Conservation (phyloP, 352 stramenopile species). For the Globisporangium radiosum region DNA sequence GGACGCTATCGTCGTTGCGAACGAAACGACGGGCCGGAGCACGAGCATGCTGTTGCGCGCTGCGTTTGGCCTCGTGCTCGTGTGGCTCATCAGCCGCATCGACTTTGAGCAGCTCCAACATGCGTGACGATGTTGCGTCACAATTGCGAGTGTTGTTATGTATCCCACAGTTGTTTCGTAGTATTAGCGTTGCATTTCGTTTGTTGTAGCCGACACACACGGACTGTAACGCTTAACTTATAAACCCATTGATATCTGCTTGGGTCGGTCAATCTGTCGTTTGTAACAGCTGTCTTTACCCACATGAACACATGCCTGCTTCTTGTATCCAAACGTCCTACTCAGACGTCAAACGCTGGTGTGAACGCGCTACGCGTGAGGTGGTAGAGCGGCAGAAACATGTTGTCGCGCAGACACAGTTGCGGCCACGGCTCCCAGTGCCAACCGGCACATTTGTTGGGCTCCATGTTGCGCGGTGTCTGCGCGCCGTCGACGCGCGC, state of each 20-base stretch:
- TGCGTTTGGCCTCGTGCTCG: slow-evolving; percentile 24
- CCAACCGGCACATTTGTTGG: slow-evolving; percentile 79
- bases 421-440: slow-evolving; percentile 51
- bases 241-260: no score
- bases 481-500: slow-evolving; percentile 43
- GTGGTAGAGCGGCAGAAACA: slow-evolving; percentile 71
- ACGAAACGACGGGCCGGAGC: slow-evolving; percentile 1
- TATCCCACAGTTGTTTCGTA: no score
- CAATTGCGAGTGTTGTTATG: no score
- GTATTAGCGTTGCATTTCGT: no score
- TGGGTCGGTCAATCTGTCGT: no score
- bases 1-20: slow-evolving; percentile 10
- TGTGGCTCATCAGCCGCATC: slow-evolving; percentile 30
- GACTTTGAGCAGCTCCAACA: slow-evolving; percentile 9
- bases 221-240: no score
- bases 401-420: slow-evolving; percentile 47
- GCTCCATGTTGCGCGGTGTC: slow-evolving; percentile 68
- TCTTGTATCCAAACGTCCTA: background rate
- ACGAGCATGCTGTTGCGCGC: slow-evolving; percentile 30
- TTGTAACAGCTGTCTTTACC: no score
- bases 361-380: slow-evolving; percentile 55
- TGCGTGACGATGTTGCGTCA: background rate
- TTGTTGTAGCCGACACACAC: no score
- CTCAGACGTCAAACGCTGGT: slow-evolving; percentile 12
- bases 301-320: no score